Evolutionary conservation across 2,329 filamentous ascomycete genomes (phyloP).

Genomic region (Domatiomyces catenatus): DNA sequence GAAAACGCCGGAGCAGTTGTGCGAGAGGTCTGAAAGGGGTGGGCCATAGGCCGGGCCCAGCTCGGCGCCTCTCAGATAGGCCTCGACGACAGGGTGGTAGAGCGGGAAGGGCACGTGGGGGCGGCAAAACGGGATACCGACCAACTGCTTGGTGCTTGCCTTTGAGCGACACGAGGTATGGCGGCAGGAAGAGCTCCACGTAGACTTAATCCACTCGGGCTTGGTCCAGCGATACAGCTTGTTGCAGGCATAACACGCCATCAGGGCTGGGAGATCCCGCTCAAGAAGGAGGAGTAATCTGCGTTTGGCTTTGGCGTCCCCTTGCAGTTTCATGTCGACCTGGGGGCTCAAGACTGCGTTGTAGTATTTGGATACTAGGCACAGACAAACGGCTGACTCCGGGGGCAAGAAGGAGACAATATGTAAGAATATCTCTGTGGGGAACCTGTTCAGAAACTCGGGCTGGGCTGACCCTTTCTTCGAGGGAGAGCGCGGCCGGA

Average conservation of each 20-base stretch:
- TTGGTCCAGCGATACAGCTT: constrained; percentile 2
- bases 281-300: constrained; percentile 5
- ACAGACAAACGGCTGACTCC: constrained; percentile 2
- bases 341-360: constrained; percentile 1
- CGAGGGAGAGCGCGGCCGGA: no score
- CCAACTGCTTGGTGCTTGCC: background rate
- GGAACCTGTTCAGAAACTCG: constrained; percentile 1
- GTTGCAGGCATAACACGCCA: constrained; percentile 3
- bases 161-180: background rate
- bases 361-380: constrained; percentile 3
- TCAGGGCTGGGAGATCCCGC: constrained; percentile 3
- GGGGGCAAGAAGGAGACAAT: constrained; percentile 2
- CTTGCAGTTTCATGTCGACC: background rate
- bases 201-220: background rate
- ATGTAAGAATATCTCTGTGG: constrained; percentile 3
- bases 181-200: background rate
- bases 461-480: background rate
- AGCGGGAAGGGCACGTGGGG: background rate
- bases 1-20: constrained; percentile 1
- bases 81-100: constrained; percentile 1
- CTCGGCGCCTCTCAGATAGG: constrained; percentile 5
- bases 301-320: background rate
- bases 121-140: background rate
- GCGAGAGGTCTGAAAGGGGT: constrained; percentile 3
- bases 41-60: constrained; percentile 4